These are phyloP conservation scores for Triangularia setosa DNA, from an alignment of 2,329 filamentous ascomycete genomes.

Conservation along the genomic window DNA sequence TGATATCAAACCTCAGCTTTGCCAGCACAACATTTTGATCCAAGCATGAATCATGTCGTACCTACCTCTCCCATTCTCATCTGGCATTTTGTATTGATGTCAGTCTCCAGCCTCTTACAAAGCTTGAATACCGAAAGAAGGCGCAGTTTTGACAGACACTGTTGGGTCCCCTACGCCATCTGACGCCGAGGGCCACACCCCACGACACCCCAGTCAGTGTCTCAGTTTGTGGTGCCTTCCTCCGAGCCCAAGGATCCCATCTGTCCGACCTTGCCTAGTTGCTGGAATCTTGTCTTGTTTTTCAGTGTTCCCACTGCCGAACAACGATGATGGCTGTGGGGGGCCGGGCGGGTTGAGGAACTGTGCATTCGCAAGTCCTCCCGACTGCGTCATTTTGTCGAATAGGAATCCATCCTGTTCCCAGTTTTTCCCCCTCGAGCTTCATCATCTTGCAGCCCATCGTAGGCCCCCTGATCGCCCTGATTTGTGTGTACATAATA, in stretches of 20 bases:
- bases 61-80: neutral
- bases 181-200: neutral
- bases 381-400: slow-evolving; percentile 1
- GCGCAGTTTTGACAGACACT: neutral
- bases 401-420: neutral
- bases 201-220: too few relatives aligned
- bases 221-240: neutral
- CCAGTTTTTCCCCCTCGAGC: neutral
- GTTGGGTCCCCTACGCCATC: neutral
- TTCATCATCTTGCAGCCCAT: neutral
- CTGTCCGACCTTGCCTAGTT: neutral
- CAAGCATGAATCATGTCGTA: neutral
- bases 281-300: neutral
- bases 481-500: neutral
- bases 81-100: neutral
- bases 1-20: slow-evolving; percentile 12
- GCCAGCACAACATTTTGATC: neutral
- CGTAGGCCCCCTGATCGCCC: neutral
- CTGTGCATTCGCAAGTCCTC: neutral
- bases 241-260: neutral
- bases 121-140: neutral
- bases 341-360: neutral
- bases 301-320: neutral
- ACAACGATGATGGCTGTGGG: neutral
- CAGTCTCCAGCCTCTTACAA: neutral